Conservation (phyloP, 2,329 filamentous ascomycete genomes). For the Claviceps paspali region DNA sequence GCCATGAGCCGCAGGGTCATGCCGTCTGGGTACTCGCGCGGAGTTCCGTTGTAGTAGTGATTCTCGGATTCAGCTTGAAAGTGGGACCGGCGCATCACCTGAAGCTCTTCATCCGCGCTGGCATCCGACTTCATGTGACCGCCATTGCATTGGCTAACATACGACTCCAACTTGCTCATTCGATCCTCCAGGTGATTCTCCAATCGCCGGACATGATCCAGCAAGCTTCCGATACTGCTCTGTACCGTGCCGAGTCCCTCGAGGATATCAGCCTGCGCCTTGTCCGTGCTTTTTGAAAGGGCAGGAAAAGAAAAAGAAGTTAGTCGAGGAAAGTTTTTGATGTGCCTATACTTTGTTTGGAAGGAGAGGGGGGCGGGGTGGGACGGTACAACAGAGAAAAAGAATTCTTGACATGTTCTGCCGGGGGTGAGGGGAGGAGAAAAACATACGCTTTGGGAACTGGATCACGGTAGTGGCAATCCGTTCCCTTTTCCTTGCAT, state of each 20-base stretch:
- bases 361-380: no score
- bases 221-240: slow-evolving; percentile 20
- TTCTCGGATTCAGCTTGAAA: slow-evolving; percentile 1
- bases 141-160: slow-evolving; percentile 6
- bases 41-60: slow-evolving; percentile 11
- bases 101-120: slow-evolving; percentile 16
- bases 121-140: slow-evolving; percentile 14
- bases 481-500: slow-evolving; percentile 72
- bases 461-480: slow-evolving; percentile 81
- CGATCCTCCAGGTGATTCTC: slow-evolving; percentile 25
- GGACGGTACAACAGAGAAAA: no score
- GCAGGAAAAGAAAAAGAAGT: slow-evolving; percentile 8
- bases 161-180: slow-evolving; percentile 20
- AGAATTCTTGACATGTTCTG: no score
- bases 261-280: slow-evolving; percentile 43
- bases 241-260: slow-evolving; percentile 34
- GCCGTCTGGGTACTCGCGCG: slow-evolving; percentile 15
- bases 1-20: slow-evolving; percentile 15
- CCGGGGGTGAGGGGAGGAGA: no score
- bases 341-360: no score
- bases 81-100: slow-evolving; percentile 10
- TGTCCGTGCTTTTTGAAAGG: slow-evolving; percentile 42
- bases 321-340: no score
- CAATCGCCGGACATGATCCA: slow-evolving; percentile 22
- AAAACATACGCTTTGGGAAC: slow-evolving; percentile 71